A percentile compares a stretch with the other conserved stretches of the same genome.
phyloP scores from a whole-genome alignment of 148 eudicot species.

The Salicornia ramosissima region DNA sequence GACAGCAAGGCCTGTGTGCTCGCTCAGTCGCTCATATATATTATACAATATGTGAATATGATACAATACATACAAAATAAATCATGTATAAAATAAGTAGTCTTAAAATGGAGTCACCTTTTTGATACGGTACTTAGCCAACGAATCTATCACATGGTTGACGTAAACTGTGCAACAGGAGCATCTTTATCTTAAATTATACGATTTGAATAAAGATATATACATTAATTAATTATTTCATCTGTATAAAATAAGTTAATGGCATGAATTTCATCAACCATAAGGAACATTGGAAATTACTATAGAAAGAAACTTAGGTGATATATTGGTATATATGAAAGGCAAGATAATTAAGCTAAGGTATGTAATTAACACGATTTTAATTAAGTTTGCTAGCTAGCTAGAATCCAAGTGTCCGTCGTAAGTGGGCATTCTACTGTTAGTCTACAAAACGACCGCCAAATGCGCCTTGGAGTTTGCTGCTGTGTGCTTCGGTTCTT shows the following conservation, averaged over 20 bases:
- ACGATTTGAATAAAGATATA: neutral
- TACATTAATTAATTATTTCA: no score
- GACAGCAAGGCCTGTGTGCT: neutral
- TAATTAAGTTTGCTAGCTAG: no score
- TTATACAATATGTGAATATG: no score
- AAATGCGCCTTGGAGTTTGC: neutral
- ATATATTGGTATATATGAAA: no score
- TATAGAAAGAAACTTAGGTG: no score
- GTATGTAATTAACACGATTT: neutral
- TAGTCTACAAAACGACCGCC: constrained; percentile 3
- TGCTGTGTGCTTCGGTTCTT: neutral
- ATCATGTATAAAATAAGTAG: neutral
- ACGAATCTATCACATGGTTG: constrained; percentile 5
- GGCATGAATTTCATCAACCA: no score
- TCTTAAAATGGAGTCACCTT: neutral
- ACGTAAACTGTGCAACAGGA: neutral
- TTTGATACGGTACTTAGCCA: neutral
- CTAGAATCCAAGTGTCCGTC: constrained; percentile 13
- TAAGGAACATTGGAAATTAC: no score
- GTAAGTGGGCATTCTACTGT: no score
- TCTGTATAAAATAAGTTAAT: no score
- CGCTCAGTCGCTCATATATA: no score
- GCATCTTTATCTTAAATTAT: neutral
- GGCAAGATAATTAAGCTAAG: no score
- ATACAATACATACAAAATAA: no score